Conservation (phyloP, 2,329 filamentous ascomycete genomes). For the Dissoconium aciculare region DNA sequence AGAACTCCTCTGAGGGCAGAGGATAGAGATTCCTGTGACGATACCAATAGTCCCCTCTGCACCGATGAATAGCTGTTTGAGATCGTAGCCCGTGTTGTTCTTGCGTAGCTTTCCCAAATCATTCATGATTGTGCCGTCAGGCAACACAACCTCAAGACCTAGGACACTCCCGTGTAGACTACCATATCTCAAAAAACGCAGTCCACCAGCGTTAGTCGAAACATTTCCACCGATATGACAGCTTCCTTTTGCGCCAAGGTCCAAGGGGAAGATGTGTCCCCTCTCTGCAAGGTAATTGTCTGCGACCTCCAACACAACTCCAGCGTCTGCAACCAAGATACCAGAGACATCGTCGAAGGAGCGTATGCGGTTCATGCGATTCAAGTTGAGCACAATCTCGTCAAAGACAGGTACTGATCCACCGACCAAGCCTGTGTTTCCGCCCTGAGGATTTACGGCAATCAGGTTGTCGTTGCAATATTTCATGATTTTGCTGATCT, state of each 20-base stretch:
- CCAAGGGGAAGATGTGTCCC: constrained; percentile 82
- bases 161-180: constrained; percentile 87
- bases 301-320: constrained; percentile 75
- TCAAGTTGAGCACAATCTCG: constrained; percentile 86
- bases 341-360: constrained; percentile 90
- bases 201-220: constrained; percentile 83
- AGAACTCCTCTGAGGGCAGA: constrained; percentile 73
- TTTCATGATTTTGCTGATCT: constrained; percentile 78
- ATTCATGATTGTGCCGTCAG: constrained; percentile 82
- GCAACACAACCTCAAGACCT: constrained; percentile 82
- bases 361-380: constrained; percentile 78
- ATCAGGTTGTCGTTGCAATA: constrained; percentile 92
- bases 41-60: constrained; percentile 90
- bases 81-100: constrained; percentile 97
- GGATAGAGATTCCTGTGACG: constrained; percentile 76
- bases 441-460: constrained; percentile 91
- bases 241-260: constrained; percentile 93
- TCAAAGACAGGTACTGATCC: constrained; percentile 95
- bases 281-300: constrained; percentile 74
- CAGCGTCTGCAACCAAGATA: constrained; percentile 77
- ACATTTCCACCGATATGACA: constrained; percentile 95
- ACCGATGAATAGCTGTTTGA: constrained; percentile 94
- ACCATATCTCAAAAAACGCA: constrained; percentile 80
- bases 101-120: constrained; percentile 80
- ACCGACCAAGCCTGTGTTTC: constrained; percentile 90